Evolutionary conservation across 2,329 filamentous ascomycete species (phyloP), one percentile per base, ranked within the genome.

Genomic region (Biscogniauxia sp.): DNA sequence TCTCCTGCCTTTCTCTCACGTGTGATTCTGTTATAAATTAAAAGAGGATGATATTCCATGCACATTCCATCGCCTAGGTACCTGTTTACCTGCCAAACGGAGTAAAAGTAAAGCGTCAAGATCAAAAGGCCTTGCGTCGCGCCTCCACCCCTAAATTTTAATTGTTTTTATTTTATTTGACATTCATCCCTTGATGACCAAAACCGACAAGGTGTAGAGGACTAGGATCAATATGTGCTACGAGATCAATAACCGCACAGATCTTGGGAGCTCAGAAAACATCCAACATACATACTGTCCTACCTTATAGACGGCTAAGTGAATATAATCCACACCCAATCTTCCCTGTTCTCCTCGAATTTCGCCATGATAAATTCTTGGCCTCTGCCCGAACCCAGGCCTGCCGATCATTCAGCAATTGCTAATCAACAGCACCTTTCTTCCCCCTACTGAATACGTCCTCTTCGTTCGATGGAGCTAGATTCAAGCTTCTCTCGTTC

Each of bases 401-500:
- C 20, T 54, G 58, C 62, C 61, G 61, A 64, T 66, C 64, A 61
- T 25, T 58, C 37, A 45, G 37, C 37, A 45, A 45, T 53, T 54
- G 55, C 55, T 45, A 20, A 25, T 25, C 53, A 53, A 54, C 37
- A 45, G 17, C 37, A 45, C 11, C 17, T 17, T 11, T 17, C 37
- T 2, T n/a, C 2, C 17, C 15, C 28, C 28, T 32, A 5, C 6
- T 32, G 28, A 32, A 3, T 32, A 32, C 37, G 11, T 45, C 7
- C 6, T 45, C 15, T 2, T 45, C 11, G 37, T 45, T 17, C 7
- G n/a, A 45, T 45, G 58, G 51, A 61, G 57, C 56, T 63, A 20
- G 60, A 64, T 53, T 64, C 53, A 64, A 66, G 62, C 64, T 64
- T 68, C 63, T 57, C 60, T 66, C 54, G 25, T 64, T 51, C 56